Conservation (phyloP, 2,329 filamentous ascomycete species). For the Cyanodermella asteris region DNA sequence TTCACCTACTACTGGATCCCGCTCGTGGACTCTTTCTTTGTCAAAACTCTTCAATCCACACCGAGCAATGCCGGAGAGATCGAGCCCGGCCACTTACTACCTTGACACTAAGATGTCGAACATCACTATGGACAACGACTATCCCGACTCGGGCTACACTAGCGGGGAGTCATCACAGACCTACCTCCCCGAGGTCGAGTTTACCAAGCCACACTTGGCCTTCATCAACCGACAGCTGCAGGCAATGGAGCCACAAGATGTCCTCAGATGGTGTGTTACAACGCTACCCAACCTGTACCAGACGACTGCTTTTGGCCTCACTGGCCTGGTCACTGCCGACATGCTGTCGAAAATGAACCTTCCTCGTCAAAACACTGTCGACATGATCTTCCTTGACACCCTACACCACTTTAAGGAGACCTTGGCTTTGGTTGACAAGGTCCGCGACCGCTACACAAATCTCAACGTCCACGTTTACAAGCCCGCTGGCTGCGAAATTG, state of each 20-base stretch:
- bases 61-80: too few species aligned
- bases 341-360: slow-evolving; percentile 32
- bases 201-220: slow-evolving; percentile 71
- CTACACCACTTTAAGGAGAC: slow-evolving; percentile 68
- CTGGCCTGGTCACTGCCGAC: slow-evolving; percentile 62
- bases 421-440: slow-evolving; percentile 47
- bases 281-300: slow-evolving; percentile 79
- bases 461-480: slow-evolving; percentile 75
- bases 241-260: slow-evolving; percentile 62
- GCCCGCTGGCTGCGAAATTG: slow-evolving; percentile 52
- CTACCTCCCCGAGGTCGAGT: slow-evolving; percentile 52
- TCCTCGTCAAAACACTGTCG: slow-evolving; percentile 25
- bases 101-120: too few species aligned
- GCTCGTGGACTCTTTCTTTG: too few species aligned
- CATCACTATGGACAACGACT: too few species aligned
- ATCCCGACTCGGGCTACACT: slow-evolving; percentile 62
- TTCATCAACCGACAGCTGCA: slow-evolving; percentile 82
- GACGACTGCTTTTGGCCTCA: slow-evolving; percentile 63
- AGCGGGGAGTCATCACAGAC: slow-evolving; percentile 40
- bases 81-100: too few species aligned
- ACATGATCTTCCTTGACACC: slow-evolving; percentile 56
- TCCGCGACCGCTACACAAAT: slow-evolving; percentile 55
- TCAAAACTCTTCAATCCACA: too few species aligned
- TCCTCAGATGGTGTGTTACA: slow-evolving; percentile 78
- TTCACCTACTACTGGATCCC: too few species aligned